phyloP scores from a whole-genome alignment of 1,284 basidiomycete genomes.

The Leccinum pallidistipes region DNA sequence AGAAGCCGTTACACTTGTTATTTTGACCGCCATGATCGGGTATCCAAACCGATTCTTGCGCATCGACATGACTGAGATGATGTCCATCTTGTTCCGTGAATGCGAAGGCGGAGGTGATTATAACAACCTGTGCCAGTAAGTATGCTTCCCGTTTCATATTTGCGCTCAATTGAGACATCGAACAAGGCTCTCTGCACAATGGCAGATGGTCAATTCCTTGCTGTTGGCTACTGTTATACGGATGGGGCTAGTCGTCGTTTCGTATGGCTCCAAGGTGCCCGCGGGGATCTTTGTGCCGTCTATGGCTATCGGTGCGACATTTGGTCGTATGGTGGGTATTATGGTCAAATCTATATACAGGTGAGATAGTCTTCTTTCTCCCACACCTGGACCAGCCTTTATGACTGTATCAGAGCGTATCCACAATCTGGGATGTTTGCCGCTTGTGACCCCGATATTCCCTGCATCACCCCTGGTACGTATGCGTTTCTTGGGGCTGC shows the following conservation, averaged over 20 bases:
- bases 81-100: slow-evolving; percentile 96
- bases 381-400: neutral
- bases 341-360: slow-evolving; percentile 90
- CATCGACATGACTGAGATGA: slow-evolving; percentile 97
- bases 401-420: slow-evolving; percentile 58
- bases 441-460: slow-evolving; percentile 87
- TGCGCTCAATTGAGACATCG: slow-evolving; percentile 14
- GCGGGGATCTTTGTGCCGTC: slow-evolving; percentile 98
- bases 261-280: slow-evolving; percentile 96
- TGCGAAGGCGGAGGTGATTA: slow-evolving; percentile 95
- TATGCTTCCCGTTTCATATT: slow-evolving; percentile 17
- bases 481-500: slow-evolving; percentile 96
- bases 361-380: slow-evolving; percentile 44
- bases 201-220: slow-evolving; percentile 93
- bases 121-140: slow-evolving; percentile 93
- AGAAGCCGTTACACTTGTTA: slow-evolving; percentile 88
- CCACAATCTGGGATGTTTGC: slow-evolving; percentile 86
- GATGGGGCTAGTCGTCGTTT: slow-evolving; percentile 84
- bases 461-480: slow-evolving; percentile 98
- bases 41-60: slow-evolving; percentile 95
- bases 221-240: slow-evolving; percentile 91
- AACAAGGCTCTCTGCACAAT: slow-evolving; percentile 81
- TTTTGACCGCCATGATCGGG: slow-evolving; percentile 87
- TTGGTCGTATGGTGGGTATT: slow-evolving; percentile 95
- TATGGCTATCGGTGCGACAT: slow-evolving; percentile 96